Evolutionary conservation across 345 rosid genomes (phyloP), one percentile per base, ranked within the genome.

Genomic region (Moricandia moricandioides): DNA sequence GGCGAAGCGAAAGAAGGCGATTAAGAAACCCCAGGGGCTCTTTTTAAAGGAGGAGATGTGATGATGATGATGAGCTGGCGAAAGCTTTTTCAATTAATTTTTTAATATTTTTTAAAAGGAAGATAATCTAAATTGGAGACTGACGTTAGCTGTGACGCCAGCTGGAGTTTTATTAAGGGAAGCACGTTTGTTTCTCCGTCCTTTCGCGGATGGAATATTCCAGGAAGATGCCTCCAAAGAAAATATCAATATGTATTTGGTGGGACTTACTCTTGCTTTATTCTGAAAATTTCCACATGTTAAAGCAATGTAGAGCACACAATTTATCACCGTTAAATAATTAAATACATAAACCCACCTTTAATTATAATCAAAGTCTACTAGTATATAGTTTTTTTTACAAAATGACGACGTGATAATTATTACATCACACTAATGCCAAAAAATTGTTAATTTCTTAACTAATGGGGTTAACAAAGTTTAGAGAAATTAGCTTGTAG

Each of bases 1-100:
- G 8, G 73, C 34, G 39, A 66, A 56, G 24, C 43, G 78, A 75
- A 78, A 74, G 86, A 82, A 86, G 86, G 64, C 33, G 60, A 60
- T 29, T 0, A 55, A 31, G 81, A 21, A 0, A 0, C 16, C 8
- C 70, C 16, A 11, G 55, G 65, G 24, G 55, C 4, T 72, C 31
- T 3, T 67, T 78, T 61, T 72, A 78, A 78, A 78, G 74, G 62
- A 10, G 65, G 61, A 14, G 54, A 7, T 7, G 24, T 21, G 55
- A 49, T 49, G 55, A 34, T 56, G 57, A 40, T 40, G 73, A 66
- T 67, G 77, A 67, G 81, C 74, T 78, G 81, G 12, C 52, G 0
- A 49, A 7, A 13, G 33, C 16, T 13, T 55, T 65, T 66, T 71
- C 60, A 14, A 4, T 26, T 29, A 8, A 5, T 9, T 12, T 21